Conservation (phyloP, 2,329 filamentous ascomycete genomes). For the Pseudocercospora macadamiae region DNA sequence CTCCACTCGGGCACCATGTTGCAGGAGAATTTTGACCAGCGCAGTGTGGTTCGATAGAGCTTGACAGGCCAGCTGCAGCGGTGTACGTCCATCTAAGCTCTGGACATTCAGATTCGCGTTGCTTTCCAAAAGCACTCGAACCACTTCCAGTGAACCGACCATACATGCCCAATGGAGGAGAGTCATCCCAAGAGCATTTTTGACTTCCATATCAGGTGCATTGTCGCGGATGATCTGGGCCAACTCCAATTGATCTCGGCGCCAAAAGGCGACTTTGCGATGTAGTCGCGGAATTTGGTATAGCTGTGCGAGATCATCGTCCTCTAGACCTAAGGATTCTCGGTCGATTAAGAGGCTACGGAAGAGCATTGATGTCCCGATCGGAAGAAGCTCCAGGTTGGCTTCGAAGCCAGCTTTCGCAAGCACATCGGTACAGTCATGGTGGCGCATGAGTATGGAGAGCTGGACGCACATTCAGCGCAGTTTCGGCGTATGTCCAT, state of each 20-base stretch:
- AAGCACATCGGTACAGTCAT: neutral
- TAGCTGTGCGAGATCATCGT: neutral
- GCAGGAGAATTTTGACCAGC: neutral
- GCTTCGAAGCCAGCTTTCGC: neutral
- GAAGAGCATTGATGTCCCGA: neutral
- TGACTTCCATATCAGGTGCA: neutral
- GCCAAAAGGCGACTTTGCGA: neutral
- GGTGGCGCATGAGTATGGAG: neutral
- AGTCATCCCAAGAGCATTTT: neutral
- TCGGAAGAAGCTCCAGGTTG: neutral
- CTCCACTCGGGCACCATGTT: neutral
- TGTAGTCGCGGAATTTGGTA: neutral
- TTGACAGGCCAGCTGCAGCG: neutral
- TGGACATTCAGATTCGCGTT: neutral
- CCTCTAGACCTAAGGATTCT: neutral
- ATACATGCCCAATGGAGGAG: neutral
- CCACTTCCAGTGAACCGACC: neutral
- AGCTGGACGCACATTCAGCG: no score
- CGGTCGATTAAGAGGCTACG: neutral
- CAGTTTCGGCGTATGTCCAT: neutral
- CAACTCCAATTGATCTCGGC: no score
- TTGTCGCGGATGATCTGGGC: neutral
- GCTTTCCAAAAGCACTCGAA: neutral
- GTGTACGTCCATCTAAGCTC: neutral
- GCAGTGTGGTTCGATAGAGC: neutral